phyloP scores from a whole-genome alignment of 192 early-diverging fungal genomes.

The Gigaspora rosea region DNA sequence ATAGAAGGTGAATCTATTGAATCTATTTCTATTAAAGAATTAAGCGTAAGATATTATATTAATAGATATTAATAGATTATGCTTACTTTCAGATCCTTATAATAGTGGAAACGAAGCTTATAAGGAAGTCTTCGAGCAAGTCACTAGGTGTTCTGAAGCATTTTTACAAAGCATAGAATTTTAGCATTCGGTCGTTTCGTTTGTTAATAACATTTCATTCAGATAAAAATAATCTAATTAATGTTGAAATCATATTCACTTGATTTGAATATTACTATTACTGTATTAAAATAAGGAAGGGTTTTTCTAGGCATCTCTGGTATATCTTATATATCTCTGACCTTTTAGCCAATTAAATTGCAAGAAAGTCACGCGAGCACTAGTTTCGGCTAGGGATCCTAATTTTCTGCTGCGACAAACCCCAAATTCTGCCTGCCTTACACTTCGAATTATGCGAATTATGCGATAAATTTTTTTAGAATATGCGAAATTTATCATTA shows the following conservation, averaged over 20 bases:
- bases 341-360: too few species aligned
- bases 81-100: slow-evolving; percentile 49
- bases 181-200: background rate
- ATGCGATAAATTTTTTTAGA: too few species aligned
- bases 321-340: too few species aligned
- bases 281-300: too few species aligned
- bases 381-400: too few species aligned
- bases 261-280: too few species aligned
- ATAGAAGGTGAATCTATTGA: slow-evolving; percentile 74
- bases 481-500: too few species aligned
- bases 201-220: background rate
- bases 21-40: background rate
- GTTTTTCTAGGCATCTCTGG: too few species aligned
- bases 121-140: slow-evolving; percentile 77
- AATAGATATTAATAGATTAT: background rate
- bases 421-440: too few species aligned
- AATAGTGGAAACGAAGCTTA: slow-evolving; percentile 74
- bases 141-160: slow-evolving; percentile 65
- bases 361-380: too few species aligned
- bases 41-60: background rate
- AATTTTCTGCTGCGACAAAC: too few species aligned
- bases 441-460: too few species aligned
- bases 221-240: background rate
- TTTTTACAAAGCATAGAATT: slow-evolving; percentile 63
- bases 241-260: background rate